A percentile compares a stretch with the other conserved stretches of the same genome.
These are phyloP conservation scores for Pseudocercospora fuligena DNA, from an alignment of 2,329 filamentous ascomycete genomes.

Conservation along the genomic window DNA sequence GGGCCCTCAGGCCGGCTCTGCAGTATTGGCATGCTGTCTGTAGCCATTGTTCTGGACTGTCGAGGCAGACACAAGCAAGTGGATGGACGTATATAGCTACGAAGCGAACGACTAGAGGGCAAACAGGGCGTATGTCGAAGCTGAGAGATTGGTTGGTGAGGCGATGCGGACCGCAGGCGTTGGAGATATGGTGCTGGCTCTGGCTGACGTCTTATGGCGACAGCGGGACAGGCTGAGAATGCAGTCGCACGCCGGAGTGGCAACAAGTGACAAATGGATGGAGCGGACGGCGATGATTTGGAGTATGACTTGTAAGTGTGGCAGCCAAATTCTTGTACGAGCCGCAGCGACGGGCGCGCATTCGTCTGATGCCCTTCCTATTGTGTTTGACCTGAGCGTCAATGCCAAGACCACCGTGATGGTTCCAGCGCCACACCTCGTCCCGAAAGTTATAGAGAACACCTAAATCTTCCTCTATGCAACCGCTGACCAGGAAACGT, in stretches of 20 bases:
- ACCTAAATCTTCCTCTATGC: not conserved
- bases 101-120: not conserved
- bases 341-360: not conserved
- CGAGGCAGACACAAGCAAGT: not conserved
- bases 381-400: not conserved
- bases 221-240: slow-evolving; percentile 3
- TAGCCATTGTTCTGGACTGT: slow-evolving; percentile 20
- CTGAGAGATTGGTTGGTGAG: not conserved
- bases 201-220: slow-evolving; percentile 5
- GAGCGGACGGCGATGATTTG: not conserved
- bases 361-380: not conserved
- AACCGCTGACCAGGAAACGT: not conserved
- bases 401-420: not conserved
- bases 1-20: slow-evolving; percentile 30
- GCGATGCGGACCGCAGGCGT: not conserved
- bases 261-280: slow-evolving; percentile 4
- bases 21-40: slow-evolving; percentile 15
- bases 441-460: not conserved
- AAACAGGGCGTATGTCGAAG: not conserved
- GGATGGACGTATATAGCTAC: not conserved
- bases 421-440: not conserved
- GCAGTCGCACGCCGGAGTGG: not conserved
- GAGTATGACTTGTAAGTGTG: not conserved
- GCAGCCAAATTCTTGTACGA: not conserved
- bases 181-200: not conserved